Evolutionary conservation across 2,329 filamentous ascomycete species (phyloP), one percentile per base, ranked within the genome.

Genomic region (Pyrenophora teres): DNA sequence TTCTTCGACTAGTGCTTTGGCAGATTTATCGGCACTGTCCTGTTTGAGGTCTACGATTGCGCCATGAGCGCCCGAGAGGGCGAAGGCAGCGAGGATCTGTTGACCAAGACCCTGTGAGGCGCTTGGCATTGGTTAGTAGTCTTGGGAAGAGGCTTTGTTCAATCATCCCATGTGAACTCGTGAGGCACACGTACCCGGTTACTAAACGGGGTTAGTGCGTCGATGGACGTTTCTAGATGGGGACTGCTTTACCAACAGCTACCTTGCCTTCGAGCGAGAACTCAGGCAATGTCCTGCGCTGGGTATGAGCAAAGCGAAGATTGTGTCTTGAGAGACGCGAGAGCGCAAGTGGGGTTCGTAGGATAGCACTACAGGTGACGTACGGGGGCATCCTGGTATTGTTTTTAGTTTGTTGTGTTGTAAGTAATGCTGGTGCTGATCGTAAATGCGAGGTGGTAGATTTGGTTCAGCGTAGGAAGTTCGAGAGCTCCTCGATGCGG

Each of bases 11-110:
- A 59, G 45, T 7, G 32, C 30, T n/a, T 43, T 33, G 30, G 56
- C 50, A 8, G 50, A 56, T 13, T 36, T 31, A 23, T 59, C 53
- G 21, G 64, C 66, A 30, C 54, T 54, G 25, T 60, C 46, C 30
- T 65, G 56, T 4, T 58, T 59, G 31, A 72, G 61, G 50, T 72
- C 70, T 47, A 72, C 57, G 16, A 69, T 70, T 7, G 69, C 69
- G 18, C 63, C 72, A 57, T 70, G 58, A 52, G 65, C 48, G 39
- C 67, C 62, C 48, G 62, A 69, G 30, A 65, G 61, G 18, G 65
- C 62, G 48, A 69, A 71, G 9, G 65, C 68, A 15, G 64, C 62
- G 18, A 71, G 59, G 19, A 71, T 68, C 41, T 71, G 62, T 42
- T 68, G 65, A 8, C 67, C 67, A 12, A 71, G 54, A 9, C 68